Evolutionary conservation across 768 basidiomycete species (phyloP).

Genomic region (Rubroboletus pulcherrimus): DNA sequence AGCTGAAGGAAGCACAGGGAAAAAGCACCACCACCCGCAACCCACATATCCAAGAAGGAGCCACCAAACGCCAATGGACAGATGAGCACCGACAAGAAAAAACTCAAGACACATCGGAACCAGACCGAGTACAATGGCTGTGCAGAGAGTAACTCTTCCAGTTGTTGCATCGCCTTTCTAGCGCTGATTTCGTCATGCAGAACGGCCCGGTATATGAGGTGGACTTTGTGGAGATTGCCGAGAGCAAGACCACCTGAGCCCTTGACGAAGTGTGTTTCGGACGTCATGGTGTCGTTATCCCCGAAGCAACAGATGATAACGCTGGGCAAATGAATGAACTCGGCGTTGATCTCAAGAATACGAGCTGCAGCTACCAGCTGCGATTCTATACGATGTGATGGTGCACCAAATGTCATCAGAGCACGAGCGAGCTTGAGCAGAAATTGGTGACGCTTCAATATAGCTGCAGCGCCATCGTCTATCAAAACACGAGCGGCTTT

Average conservation of each 20-base stretch:
- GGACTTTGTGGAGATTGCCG: slow-evolving; percentile 80
- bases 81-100: slow-evolving; percentile 70
- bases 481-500: not conserved
- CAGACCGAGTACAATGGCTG: slow-evolving; percentile 60
- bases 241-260: slow-evolving; percentile 73
- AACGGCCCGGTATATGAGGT: slow-evolving; percentile 79
- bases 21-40: slow-evolving; percentile 68
- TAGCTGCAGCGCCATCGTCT: slow-evolving; percentile 42
- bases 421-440: slow-evolving; percentile 80
- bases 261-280: slow-evolving; percentile 87
- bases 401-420: slow-evolving; percentile 89
- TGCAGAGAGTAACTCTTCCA: slow-evolving; percentile 60
- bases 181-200: slow-evolving; percentile 92
- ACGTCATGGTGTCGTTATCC: slow-evolving; percentile 83
- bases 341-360: slow-evolving; percentile 87
- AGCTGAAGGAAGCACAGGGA: slow-evolving; percentile 70
- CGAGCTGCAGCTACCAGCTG: slow-evolving; percentile 85
- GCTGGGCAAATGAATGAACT: slow-evolving; percentile 82
- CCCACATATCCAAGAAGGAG: slow-evolving; percentile 80
- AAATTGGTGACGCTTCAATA: slow-evolving; percentile 80
- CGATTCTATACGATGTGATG: slow-evolving; percentile 90
- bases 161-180: slow-evolving; percentile 60
- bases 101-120: slow-evolving; percentile 65
- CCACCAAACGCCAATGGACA: slow-evolving; percentile 84
- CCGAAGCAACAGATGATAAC: slow-evolving; percentile 87